Evolutionary conservation across 441 rosid species (phyloP).

Genomic region (Manihot esculenta): DNA sequence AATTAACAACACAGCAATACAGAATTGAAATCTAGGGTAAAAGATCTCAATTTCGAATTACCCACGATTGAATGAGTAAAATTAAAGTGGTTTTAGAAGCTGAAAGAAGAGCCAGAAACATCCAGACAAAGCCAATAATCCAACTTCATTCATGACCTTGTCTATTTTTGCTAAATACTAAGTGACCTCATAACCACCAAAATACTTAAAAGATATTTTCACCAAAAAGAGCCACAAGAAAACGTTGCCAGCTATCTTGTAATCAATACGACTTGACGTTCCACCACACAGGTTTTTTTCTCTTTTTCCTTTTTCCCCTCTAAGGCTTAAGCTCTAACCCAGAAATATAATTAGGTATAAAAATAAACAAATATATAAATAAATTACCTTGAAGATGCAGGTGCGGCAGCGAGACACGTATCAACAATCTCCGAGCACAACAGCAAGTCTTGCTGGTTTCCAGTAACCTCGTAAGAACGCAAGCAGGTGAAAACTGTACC

Average conservation of each 20-base stretch:
- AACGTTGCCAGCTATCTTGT: not conserved
- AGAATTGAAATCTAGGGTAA: too few relatives aligned
- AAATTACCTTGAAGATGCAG: conserved; percentile 51
- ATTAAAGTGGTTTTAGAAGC: too few relatives aligned
- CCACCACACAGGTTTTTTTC: too few relatives aligned
- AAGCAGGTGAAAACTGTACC: conserved; percentile 81
- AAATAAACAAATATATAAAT: not conserved
- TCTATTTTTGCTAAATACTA: not conserved
- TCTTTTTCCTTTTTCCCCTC: too few relatives aligned
- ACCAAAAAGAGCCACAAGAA: not conserved
- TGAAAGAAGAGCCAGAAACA: too few relatives aligned
- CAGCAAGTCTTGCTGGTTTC: conserved; percentile 48
- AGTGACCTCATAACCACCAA: not conserved
- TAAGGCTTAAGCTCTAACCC: too few relatives aligned
- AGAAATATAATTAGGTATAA: not conserved
- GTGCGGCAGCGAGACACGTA: conserved; percentile 45
- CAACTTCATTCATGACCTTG: too few relatives aligned
- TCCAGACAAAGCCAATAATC: too few relatives aligned
- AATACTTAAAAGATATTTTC: too few relatives aligned
- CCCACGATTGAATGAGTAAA: too few relatives aligned
- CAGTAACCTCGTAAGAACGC: conserved; percentile 69
- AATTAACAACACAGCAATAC: too few relatives aligned
- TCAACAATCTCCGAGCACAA: conserved; percentile 60
- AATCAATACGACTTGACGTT: not conserved
- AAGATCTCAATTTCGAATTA: too few relatives aligned